phyloP scores from a whole-genome alignment of 441 rosid genomes.

The Croton setiger region DNA sequence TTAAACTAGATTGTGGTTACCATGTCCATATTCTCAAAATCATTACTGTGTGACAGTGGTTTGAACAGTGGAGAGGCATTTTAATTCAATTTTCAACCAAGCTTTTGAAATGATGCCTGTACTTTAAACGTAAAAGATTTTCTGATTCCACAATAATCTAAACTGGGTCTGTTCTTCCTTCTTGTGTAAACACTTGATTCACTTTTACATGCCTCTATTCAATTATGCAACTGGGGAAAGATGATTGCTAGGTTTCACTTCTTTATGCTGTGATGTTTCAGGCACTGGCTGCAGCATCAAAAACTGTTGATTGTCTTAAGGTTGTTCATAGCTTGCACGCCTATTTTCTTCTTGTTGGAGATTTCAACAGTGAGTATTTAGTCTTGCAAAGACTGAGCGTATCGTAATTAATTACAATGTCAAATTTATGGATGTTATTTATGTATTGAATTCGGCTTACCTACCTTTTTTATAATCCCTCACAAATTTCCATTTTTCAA shows the following conservation, averaged over 20 bases:
- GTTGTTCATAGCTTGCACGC: constrained; percentile 86
- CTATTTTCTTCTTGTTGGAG: constrained; percentile 89
- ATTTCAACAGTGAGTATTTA: constrained; percentile 60
- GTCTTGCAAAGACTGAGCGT: background rate
- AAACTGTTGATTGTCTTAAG: constrained; percentile 93
- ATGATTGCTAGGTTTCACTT: constrained; percentile 15
- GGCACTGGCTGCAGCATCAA: constrained; percentile 98
- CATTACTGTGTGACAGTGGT: background rate
- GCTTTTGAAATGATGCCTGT: no score
- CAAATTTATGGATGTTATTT: no score
- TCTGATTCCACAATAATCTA: background rate
- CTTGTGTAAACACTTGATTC: background rate
- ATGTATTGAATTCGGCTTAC: no score
- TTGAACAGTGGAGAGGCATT: background rate
- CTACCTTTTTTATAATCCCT: background rate
- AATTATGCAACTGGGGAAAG: background rate
- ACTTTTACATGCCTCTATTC: constrained; percentile 1
- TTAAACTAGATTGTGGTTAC: background rate
- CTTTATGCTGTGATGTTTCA: constrained; percentile 30
- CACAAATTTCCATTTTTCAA: constrained; percentile 10
- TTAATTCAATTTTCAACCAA: background rate
- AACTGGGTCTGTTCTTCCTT: background rate
- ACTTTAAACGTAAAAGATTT: background rate
- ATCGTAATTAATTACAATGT: no score
- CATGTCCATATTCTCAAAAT: background rate